Base-by-base conservation (phyloP, 2,329 filamentous ascomycete genomes). In the Fusarium brevicatenulatum region DNA sequence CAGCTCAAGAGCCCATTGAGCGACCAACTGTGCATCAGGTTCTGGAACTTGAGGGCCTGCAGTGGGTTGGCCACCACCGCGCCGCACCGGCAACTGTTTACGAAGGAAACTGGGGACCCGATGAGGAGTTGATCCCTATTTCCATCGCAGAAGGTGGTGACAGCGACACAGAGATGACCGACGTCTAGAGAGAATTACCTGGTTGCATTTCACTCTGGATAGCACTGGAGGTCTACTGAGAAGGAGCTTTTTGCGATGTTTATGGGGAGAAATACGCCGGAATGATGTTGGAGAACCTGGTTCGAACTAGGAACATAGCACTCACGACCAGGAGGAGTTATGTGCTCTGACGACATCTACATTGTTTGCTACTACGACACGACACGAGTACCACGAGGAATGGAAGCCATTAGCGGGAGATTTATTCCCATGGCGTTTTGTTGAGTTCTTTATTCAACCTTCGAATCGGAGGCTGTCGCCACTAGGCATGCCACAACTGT, bases 101-200 rank as follows among this genome's bases (percentile, higher is more conserved):
- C 77, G 96, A 99, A 83, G 96, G 96, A 71, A 96, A 94, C 80
- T 99, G 95, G 93, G 96, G 96, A 8, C 95, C 95, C 37, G 91
- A 85, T n/a, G 86, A 88, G 60, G 86, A 88, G 58, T 81, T 86
- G 55, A 79, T 84, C 37, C 76, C 81, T 9, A 81, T 82, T 25
- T 81, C 81, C 10, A 80, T 82, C 42, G 77, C 79, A 9, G 66
- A 70, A 46, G 71, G 71, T 21, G 71, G 71, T n/a, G 82, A 84
- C 56, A 78, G 77, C 49, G 88, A 90, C 71, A 88, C 87, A 9
- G 88, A 89, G 78, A 91, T 91, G 89, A 89, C 83, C 21, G 89
- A 89, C 73, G 87, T 88, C 59, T 90, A 83, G 82, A 69, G 64
- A 53, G n/a, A 55, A 46, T 15, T 32, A 53, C 36, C 57, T 66